Conservation (phyloP, 192 early-diverging fungal species). For the Gonapodya prolifera region DNA sequence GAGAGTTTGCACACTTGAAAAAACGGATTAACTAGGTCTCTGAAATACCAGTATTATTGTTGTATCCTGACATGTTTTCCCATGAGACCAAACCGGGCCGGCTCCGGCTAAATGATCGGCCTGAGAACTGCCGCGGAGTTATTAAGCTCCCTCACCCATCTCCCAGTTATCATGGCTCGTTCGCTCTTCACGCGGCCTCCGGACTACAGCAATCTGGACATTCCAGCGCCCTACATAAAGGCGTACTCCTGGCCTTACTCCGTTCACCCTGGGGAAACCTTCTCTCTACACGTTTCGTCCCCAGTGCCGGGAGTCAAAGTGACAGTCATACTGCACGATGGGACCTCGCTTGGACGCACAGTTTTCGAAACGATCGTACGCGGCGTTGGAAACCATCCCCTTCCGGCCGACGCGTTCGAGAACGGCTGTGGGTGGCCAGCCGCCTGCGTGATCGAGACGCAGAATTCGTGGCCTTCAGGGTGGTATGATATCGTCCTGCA, state of each 20-base stretch:
- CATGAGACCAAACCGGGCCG: no score
- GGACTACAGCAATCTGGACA: neutral
- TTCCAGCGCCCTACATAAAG: neutral
- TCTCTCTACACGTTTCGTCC: conserved; percentile 3
- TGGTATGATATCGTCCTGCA: neutral
- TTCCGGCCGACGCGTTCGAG: neutral
- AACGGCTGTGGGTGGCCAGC: neutral
- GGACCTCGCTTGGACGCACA: neutral
- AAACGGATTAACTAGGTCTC: no score
- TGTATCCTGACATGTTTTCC: no score
- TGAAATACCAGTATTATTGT: no score
- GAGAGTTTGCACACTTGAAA: conserved; percentile 13
- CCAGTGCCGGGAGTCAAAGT: neutral
- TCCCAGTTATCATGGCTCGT: no score
- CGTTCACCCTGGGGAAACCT: neutral
- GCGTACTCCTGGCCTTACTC: neutral
- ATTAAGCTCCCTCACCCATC: no score
- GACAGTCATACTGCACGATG: neutral
- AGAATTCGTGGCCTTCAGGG: neutral
- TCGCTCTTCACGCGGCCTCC: neutral
- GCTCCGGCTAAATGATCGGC: no score
- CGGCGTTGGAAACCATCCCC: neutral
- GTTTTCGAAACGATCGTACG: neutral
- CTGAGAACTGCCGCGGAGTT: no score
- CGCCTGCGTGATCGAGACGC: neutral